Base-by-base conservation (phyloP, 1,284 basidiomycete species). In the Tausonia pullulans region DNA sequence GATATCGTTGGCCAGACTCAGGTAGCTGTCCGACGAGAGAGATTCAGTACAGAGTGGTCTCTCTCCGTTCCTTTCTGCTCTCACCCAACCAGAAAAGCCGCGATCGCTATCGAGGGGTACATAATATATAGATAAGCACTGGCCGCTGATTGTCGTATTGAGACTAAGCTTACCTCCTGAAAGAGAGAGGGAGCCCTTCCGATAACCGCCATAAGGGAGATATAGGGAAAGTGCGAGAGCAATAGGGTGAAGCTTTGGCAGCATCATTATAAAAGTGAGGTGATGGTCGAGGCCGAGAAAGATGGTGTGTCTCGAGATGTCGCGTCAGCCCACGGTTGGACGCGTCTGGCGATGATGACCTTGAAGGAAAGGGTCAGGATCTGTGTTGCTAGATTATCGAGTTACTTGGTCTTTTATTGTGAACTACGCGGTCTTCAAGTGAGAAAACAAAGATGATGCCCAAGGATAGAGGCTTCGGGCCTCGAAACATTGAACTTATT, bases 81-180 rank as follows among this genome's bases (percentile, higher is more conserved):
- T 71, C 83, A 83, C 7, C 91, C 92, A 7, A 90, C 83, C 4
- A 84, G 61, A 70, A 87, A 86, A 0, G 90, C 92, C 0, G 87
- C 83, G 1, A 82, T 68, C 0, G 89, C 87, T 58, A 14, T 88
- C 88, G 56, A 80, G 81, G 81, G 81, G 81, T 1, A 86, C 87
- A 13, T 89, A 77, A 16, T n/a, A 60, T 39, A 53, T 61, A 45
- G 55, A 52, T 50, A 40, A 65, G 49, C 49, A 41, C 14, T 41
- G 44, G 51, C 27, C 27, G 27, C 27, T 27, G 27, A 46, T 11
- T n/a, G 8, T n/a, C 14, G n/a, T 39, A 58, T 41, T 11, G n/a
- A 11, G 14, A 9, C 58, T 39, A 14, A 8, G 39, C 66, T 45
- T 11, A 64, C 60, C 69, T 3, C 76, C 76, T 2, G 74, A 75